Conservation (phyloP, 768 basidiomycete genomes). For the Xerocomellus amylosporus region DNA sequence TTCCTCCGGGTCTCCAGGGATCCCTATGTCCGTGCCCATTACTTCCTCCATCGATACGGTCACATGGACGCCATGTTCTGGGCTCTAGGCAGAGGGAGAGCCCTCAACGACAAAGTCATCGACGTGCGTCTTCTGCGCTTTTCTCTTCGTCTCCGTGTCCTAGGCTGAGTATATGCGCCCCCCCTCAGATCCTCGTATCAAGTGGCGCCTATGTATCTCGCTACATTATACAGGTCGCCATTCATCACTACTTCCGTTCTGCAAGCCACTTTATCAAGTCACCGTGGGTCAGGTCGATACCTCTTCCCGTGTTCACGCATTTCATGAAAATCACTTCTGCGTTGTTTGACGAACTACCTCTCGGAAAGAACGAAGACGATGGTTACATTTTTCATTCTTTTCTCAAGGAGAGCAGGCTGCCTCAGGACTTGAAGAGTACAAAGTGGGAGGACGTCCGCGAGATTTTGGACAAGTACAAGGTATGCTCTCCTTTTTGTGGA, state of each 20-base stretch:
- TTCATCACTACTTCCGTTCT: constrained; percentile 76
- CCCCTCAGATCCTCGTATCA: constrained; percentile 59
- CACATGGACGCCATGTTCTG: constrained; percentile 66
- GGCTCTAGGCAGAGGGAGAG: constrained; percentile 69
- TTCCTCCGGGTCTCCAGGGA: constrained; percentile 63
- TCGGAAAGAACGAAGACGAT: constrained; percentile 73
- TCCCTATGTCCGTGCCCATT: constrained; percentile 73
- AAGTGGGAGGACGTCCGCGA: constrained; percentile 64
- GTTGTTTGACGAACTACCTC: constrained; percentile 63
- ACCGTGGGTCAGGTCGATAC: constrained; percentile 66
- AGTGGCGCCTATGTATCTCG: constrained; percentile 78
- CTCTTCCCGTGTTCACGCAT: constrained; percentile 58
- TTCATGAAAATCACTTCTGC: constrained; percentile 59
- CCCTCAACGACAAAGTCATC: constrained; percentile 62
- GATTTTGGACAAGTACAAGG: constrained; percentile 69
- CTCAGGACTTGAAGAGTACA: constrained; percentile 54
- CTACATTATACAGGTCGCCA: constrained; percentile 73
- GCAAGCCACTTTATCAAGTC: constrained; percentile 73
- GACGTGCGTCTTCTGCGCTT: constrained; percentile 48
- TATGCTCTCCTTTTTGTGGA: constrained; percentile 25
- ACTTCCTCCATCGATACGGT: constrained; percentile 75
- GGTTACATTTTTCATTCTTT: constrained; percentile 62
- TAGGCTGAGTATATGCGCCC: constrained; percentile 28
- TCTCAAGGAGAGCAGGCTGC: constrained; percentile 66
- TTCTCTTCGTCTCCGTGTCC: constrained; percentile 19